Percentiles rank a stretch among this genome's conserved stretches.
Evolutionary conservation across 176 grass and related monocot species (phyloP).

Genomic region (Eragrostis curvula): DNA sequence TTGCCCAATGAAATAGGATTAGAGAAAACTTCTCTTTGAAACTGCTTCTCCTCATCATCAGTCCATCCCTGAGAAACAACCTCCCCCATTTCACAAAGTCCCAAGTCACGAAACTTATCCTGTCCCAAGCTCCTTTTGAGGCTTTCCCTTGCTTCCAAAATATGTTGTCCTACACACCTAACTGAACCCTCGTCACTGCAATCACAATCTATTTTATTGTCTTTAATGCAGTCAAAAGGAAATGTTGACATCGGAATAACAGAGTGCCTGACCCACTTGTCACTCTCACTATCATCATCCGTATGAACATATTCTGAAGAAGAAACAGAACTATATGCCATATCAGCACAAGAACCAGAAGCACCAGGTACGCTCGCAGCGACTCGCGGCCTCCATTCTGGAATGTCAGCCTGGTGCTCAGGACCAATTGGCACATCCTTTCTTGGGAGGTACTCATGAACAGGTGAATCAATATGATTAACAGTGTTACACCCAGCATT

Average conservation of each 20-base stretch:
- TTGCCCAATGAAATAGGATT: slow-evolving; percentile 64
- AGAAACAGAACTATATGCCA: slow-evolving; percentile 31
- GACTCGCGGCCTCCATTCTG: slow-evolving; percentile 54
- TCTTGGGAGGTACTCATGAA: slow-evolving; percentile 46
- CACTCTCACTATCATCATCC: slow-evolving; percentile 47
- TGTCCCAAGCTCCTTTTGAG: slow-evolving; percentile 56
- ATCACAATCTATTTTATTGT: slow-evolving; percentile 54
- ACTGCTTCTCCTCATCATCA: slow-evolving; percentile 71
- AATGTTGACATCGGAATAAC: slow-evolving; percentile 45
- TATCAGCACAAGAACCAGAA: slow-evolving; percentile 37
- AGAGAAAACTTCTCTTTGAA: slow-evolving; percentile 63
- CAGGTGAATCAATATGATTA: slow-evolving; percentile 47
- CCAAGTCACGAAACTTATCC: slow-evolving; percentile 67
- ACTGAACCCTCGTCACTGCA: slow-evolving; percentile 73
- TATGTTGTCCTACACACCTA: slow-evolving; percentile 72
- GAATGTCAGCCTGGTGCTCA: slow-evolving; percentile 80
- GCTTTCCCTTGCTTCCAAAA: slow-evolving; percentile 60
- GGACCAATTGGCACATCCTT: slow-evolving; percentile 70
- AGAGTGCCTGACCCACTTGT: slow-evolving; percentile 62
- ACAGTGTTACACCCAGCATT: slow-evolving; percentile 35
- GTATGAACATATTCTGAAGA: slow-evolving; percentile 29
- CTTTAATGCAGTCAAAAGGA: slow-evolving; percentile 28
- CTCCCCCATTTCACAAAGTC: slow-evolving; percentile 83
- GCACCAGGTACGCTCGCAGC: slow-evolving; percentile 4
- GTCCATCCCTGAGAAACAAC: slow-evolving; percentile 71